A percentile compares a stretch with the other conserved stretches of the same genome.
These are phyloP conservation scores for Candida caryicola DNA, from an alignment of 805 yeast genomes.

Conservation along the genomic window DNA sequence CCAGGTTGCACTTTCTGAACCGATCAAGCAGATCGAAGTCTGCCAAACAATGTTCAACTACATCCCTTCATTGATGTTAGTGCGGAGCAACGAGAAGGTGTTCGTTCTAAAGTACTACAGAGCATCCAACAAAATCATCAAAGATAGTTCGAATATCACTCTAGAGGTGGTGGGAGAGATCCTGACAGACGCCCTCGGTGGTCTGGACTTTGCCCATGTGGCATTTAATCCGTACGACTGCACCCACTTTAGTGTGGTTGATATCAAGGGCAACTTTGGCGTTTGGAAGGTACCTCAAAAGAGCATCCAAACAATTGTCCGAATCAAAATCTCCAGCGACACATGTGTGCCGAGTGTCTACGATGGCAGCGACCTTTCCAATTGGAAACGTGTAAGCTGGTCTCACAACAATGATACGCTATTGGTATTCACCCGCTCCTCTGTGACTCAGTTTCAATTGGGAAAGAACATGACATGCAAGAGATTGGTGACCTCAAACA, in stretches of 20 bases:
- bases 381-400: slow-evolving; percentile 55
- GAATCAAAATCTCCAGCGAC: background rate
- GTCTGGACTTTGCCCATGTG: slow-evolving; percentile 44
- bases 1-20: slow-evolving; percentile 19
- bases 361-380: slow-evolving; percentile 52
- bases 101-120: slow-evolving; percentile 27
- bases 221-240: slow-evolving; percentile 43
- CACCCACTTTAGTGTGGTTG: slow-evolving; percentile 42
- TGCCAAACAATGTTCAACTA: slow-evolving; percentile 20
- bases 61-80: slow-evolving; percentile 26
- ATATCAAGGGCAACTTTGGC: slow-evolving; percentile 52
- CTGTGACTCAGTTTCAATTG: slow-evolving; percentile 30
- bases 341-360: slow-evolving; percentile 15
- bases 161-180: slow-evolving; percentile 18
- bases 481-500: slow-evolving; percentile 46
- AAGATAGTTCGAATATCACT: slow-evolving; percentile 3
- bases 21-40: slow-evolving; percentile 41
- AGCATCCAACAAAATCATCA: background rate
- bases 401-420: slow-evolving; percentile 22
- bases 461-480: slow-evolving; percentile 20
- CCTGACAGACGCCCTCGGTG: slow-evolving; percentile 20
- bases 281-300: slow-evolving; percentile 25
- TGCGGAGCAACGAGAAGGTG: slow-evolving; percentile 37
- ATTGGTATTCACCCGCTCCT: slow-evolving; percentile 44
- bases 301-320: background rate